These are phyloP conservation scores for Senecio squalidus DNA, from an alignment of 140 eudicot species.

Conservation along the genomic window DNA sequence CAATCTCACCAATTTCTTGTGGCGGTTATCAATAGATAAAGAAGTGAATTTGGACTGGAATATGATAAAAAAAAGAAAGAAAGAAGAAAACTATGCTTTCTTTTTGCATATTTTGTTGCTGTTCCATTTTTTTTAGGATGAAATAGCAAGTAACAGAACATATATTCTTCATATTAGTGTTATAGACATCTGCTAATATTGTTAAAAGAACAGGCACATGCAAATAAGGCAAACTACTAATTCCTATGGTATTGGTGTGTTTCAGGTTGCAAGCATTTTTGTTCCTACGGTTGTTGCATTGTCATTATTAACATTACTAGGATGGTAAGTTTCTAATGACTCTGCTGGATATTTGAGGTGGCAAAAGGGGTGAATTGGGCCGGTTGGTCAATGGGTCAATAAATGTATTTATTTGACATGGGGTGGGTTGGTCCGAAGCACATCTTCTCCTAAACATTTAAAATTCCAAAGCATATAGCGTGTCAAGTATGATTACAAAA, in stretches of 20 bases:
- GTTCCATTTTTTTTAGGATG: conserved; percentile 11
- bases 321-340: conserved; percentile 57
- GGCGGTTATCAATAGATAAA: background rate
- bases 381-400: background rate
- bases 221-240: conserved; percentile 12
- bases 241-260: conserved; percentile 9
- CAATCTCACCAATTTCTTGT: background rate
- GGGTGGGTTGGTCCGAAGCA: background rate
- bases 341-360: conserved; percentile 3
- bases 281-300: conserved; percentile 77
- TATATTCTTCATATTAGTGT: background rate
- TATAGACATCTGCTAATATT: background rate
- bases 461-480: background rate
- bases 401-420: background rate
- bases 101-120: background rate
- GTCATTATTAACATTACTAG: conserved; percentile 67
- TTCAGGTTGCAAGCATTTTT: conserved; percentile 93
- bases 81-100: background rate
- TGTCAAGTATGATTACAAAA: background rate
- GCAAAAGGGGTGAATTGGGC: background rate
- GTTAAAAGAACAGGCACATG: background rate
- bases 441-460: background rate
- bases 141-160: background rate
- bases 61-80: background rate
- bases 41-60: background rate